Evolutionary conservation across 257 asterid genomes (phyloP).

Genomic region (Solanum okadae): DNA sequence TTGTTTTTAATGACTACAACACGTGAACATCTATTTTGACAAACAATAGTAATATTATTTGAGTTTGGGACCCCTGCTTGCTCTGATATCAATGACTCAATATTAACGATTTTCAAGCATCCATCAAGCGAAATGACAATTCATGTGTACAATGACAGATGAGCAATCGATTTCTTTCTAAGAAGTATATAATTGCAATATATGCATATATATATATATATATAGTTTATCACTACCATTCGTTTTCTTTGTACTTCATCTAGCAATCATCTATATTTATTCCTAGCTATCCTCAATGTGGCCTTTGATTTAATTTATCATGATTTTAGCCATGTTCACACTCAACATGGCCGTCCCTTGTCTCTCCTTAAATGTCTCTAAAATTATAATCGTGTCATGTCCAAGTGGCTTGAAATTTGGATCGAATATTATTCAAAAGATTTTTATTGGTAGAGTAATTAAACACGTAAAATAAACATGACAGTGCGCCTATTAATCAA

Average conservation of each 20-base stretch:
- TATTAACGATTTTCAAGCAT: not conserved
- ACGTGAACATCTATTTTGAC: no score
- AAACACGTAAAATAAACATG: not conserved
- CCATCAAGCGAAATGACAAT: conserved; percentile 18
- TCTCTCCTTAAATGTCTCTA: not conserved
- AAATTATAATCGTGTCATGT: not conserved
- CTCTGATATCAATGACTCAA: not conserved
- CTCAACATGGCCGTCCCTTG: not conserved
- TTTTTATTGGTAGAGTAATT: not conserved
- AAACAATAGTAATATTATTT: not conserved
- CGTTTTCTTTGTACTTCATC: not conserved
- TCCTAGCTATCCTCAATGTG: not conserved
- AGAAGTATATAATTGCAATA: not conserved
- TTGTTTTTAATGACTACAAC: not conserved
- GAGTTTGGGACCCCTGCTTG: not conserved
- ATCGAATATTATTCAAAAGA: not conserved
- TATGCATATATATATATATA: not conserved
- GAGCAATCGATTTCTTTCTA: not conserved
- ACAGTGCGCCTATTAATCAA: not conserved
- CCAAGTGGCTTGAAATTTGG: not conserved
- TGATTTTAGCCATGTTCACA: conserved; percentile 4
- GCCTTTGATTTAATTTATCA: conserved; percentile 1
- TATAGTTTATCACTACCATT: not conserved
- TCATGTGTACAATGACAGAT: conserved; percentile 7
- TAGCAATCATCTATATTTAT: not conserved